These are phyloP conservation scores for Solanum neorickii DNA, from an alignment of 257 asterid species.

Conservation along the genomic window DNA sequence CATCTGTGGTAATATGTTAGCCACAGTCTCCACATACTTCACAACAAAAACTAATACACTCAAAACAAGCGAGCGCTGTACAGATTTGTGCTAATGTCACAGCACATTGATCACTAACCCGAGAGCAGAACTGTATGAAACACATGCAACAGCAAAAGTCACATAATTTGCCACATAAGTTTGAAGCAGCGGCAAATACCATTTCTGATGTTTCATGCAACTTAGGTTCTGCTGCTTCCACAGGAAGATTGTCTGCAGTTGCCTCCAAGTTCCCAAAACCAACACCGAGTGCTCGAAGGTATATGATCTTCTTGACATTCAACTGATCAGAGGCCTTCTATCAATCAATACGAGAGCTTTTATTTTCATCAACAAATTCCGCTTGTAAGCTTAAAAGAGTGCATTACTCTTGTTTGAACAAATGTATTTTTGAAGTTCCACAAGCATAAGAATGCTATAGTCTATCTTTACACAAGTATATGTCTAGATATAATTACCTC, in stretches of 20 bases:
- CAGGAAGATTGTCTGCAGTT: conserved; percentile 44
- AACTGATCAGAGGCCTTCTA: conserved; percentile 17
- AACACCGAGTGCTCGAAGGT: conserved; percentile 37
- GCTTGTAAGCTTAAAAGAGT: not conserved
- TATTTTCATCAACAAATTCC: not conserved
- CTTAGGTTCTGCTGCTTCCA: conserved; percentile 53
- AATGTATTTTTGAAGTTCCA: not conserved
- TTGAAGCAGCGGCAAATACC: conserved; percentile 46
- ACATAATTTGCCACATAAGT: conserved; percentile 28
- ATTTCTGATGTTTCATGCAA: conserved; percentile 46
- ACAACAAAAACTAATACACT: conserved; percentile 47
- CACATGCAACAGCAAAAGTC: conserved; percentile 78
- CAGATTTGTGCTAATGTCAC: conserved; percentile 58
- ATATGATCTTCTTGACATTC: conserved; percentile 16
- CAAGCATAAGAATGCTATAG: not conserved
- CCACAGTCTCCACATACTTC: conserved; percentile 36
- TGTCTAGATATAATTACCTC: not conserved
- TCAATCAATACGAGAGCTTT: not conserved
- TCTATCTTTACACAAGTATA: not conserved
- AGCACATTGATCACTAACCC: conserved; percentile 59
- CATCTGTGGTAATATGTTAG: not conserved
- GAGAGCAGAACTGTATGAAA: conserved; percentile 39
- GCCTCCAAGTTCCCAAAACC: conserved; percentile 67
- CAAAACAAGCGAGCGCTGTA: conserved; percentile 63
- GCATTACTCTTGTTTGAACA: not conserved